Conservation (phyloP, 140 eudicot genomes). For the Ambrosia hybrid region DNA sequence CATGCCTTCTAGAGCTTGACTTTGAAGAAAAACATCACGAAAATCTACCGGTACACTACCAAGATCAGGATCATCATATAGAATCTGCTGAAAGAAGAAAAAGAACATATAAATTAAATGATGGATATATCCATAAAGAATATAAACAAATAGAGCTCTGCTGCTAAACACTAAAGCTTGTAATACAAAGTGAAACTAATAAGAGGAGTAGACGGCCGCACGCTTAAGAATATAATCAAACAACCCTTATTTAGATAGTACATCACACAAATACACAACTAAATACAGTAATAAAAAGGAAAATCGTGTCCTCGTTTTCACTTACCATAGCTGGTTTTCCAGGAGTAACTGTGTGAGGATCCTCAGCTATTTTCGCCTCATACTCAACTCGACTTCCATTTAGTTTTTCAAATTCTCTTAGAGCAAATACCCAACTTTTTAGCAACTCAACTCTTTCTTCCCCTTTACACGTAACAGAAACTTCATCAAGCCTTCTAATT, state of each 20-base stretch:
- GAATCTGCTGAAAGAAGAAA: slow-evolving; percentile 42
- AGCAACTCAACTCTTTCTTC: slow-evolving; percentile 78
- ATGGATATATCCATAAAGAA: background rate
- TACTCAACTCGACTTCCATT: slow-evolving; percentile 37
- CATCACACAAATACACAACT: slow-evolving; percentile 8
- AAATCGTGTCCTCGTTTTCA: slow-evolving; percentile 11
- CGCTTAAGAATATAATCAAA: background rate
- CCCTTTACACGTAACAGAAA: slow-evolving; percentile 75
- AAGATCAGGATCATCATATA: slow-evolving; percentile 66
- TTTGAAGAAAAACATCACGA: slow-evolving; percentile 78
- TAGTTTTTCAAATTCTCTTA: slow-evolving; percentile 61
- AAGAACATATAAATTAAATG: slow-evolving; percentile 15
- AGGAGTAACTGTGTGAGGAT: slow-evolving; percentile 41
- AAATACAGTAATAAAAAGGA: slow-evolving; percentile 9
- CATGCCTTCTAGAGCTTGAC: slow-evolving; percentile 97
- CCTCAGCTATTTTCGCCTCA: slow-evolving; percentile 32
- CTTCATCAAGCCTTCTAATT: slow-evolving; percentile 71
- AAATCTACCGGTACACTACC: slow-evolving; percentile 71
- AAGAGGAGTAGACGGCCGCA: background rate
- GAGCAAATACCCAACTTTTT: slow-evolving; percentile 75
- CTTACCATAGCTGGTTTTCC: slow-evolving; percentile 56
- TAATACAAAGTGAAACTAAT: slow-evolving; percentile 3
- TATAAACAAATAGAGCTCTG: background rate
- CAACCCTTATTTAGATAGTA: background rate
- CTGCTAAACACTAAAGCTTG: slow-evolving; percentile 1